Conservation (phyloP, 768 basidiomycete genomes). For the Gelatoporia subvermispora region DNA sequence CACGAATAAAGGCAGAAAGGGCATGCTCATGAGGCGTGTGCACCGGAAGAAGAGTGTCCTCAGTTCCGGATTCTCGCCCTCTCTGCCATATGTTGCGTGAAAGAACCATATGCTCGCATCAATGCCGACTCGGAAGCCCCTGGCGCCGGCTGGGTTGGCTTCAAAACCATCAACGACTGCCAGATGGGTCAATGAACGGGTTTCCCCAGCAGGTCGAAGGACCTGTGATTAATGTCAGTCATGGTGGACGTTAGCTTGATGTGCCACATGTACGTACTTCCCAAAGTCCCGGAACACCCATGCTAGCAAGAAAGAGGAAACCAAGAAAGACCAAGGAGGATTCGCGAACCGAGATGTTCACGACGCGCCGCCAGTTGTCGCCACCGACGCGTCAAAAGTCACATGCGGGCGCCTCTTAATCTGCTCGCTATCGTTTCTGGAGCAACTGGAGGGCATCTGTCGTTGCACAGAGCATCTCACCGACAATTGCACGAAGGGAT, state of each 20-base stretch:
- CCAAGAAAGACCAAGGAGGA: too few species aligned
- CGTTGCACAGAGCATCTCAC: too few species aligned
- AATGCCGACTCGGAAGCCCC: conserved; percentile 81
- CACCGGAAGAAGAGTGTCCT: conserved; percentile 85
- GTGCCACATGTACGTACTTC: conserved; percentile 11
- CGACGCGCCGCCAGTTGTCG: too few species aligned
- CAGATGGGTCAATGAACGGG: conserved; percentile 72
- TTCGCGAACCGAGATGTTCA: neutral
- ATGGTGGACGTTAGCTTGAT: neutral
- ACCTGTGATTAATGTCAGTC: conserved; percentile 47
- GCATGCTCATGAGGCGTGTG: conserved; percentile 67
- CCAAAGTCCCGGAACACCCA: conserved; percentile 24
- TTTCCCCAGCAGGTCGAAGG: conserved; percentile 63
- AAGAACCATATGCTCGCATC: conserved; percentile 84
- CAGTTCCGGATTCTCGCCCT: conserved; percentile 85
- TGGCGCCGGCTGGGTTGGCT: conserved; percentile 52
- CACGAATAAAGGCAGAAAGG: conserved; percentile 85
- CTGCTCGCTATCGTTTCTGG: neutral
- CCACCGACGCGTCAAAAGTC: neutral
- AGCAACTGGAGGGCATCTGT: too few species aligned
- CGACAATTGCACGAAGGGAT: too few species aligned
- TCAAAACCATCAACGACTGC: conserved; percentile 73
- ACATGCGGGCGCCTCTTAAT: neutral
- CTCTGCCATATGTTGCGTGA: conserved; percentile 67
- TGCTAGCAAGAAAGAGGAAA: neutral